A percentile compares a stretch with the other conserved stretches of the same genome.
These are phyloP conservation scores for Cyathus striatus DNA, from an alignment of 768 basidiomycete genomes.

Conservation along the genomic window DNA sequence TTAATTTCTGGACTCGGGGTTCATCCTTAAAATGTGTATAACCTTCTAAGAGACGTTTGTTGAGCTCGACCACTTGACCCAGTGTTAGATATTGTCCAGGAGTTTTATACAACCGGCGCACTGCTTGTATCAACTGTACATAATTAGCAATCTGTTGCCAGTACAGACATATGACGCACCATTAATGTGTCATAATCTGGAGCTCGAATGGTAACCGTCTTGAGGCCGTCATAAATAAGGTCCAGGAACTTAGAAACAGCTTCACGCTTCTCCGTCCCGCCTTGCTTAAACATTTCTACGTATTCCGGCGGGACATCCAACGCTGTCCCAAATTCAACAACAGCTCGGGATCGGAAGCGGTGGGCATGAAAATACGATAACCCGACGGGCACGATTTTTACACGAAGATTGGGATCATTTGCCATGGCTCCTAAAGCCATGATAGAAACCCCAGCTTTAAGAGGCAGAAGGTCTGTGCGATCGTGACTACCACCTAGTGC, in stretches of 20 bases:
- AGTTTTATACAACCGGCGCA: conserved; percentile 87
- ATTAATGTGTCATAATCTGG: conserved; percentile 98
- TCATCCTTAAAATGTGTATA: conserved; percentile 92
- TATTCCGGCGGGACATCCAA: conserved; percentile 88
- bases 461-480: conserved; percentile 89
- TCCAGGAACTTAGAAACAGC: conserved; percentile 88
- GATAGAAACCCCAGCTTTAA: conserved; percentile 96
- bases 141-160: conserved; percentile 4
- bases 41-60: conserved; percentile 87
- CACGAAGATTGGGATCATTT: conserved; percentile 75
- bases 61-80: conserved; percentile 93
- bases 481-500: conserved; percentile 91
- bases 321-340: conserved; percentile 93
- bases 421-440: conserved; percentile 99
- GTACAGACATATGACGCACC: conserved; percentile 44
- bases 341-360: conserved; percentile 93
- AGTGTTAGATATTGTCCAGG: conserved; percentile 92
- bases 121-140: conserved; percentile 89
- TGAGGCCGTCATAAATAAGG: conserved; percentile 86
- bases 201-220: conserved; percentile 93
- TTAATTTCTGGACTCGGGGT: conserved; percentile 78
- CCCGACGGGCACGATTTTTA: conserved; percentile 89
- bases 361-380: conserved; percentile 72
- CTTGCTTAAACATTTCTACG: conserved; percentile 87
- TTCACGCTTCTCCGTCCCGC: conserved; percentile 83